Conservation (phyloP, 192 early-diverging fungal genomes). For the Pilaira anomala region DNA sequence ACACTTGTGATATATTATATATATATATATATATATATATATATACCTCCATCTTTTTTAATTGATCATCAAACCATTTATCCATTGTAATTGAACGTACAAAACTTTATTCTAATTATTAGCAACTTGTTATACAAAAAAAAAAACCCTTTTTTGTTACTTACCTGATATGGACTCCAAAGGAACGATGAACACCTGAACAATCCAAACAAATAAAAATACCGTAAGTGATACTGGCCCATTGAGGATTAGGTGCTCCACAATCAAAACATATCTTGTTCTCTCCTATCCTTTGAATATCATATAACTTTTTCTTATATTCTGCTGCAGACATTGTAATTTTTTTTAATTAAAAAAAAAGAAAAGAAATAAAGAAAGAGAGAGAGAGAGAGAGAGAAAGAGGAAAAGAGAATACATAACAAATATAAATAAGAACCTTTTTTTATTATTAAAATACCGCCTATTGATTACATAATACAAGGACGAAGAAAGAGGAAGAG, state of each 20-base stretch:
- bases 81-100: constrained; percentile 99
- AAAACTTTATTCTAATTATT: constrained; percentile 56
- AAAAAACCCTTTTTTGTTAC: constrained; percentile 13
- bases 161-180: constrained; percentile 74
- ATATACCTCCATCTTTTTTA: constrained; percentile 84
- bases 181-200: constrained; percentile 84
- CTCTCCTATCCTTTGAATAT: constrained; percentile 54
- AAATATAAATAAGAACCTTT: no score
- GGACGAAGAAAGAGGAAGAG: no score
- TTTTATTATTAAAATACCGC: no score
- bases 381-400: background rate
- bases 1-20: no score
- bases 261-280: constrained; percentile 88
- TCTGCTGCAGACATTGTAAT: constrained; percentile 33
- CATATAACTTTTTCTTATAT: constrained; percentile 59
- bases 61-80: constrained; percentile 92
- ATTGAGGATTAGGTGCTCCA: constrained; percentile 76
- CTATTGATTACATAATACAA: no score
- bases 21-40: no score
- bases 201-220: constrained; percentile 97
- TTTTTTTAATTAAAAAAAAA: no score
- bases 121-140: background rate
- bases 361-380: background rate
- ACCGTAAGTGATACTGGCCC: constrained; percentile 91
- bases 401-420: background rate